Conservation (phyloP, 257 asterid genomes). For the Datura wrightii region DNA sequence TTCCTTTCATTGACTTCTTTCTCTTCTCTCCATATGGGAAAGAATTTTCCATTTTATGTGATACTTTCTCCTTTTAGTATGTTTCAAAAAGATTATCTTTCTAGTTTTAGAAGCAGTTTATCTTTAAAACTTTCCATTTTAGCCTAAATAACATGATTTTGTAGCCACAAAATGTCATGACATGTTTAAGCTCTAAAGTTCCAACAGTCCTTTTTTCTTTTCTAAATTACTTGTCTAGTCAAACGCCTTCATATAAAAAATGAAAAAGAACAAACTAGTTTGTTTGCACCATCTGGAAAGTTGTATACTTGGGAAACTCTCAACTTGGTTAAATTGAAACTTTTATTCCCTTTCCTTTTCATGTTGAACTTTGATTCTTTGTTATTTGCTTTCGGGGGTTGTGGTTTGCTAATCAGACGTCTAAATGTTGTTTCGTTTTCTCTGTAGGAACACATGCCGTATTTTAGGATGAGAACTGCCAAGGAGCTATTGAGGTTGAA, state of each 20-base stretch:
- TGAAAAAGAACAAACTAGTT: not conserved
- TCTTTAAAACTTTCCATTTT: not conserved
- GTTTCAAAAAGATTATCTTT: no score
- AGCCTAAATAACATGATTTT: not conserved
- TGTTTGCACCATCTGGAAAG: constrained; percentile 1
- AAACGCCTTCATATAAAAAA: not conserved
- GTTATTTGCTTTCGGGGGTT: not conserved
- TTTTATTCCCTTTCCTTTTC: not conserved
- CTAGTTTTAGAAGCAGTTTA: not conserved
- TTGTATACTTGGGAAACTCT: not conserved
- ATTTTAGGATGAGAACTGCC: constrained; percentile 79
- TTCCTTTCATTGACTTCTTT: not conserved
- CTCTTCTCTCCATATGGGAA: not conserved
- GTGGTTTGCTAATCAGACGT: not conserved
- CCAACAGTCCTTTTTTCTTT: not conserved
- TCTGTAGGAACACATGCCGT: constrained; percentile 72
- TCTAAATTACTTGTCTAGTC: not conserved
- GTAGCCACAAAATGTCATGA: not conserved
- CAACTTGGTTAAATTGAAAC: not conserved
- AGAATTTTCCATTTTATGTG: not conserved
- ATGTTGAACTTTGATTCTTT: not conserved
- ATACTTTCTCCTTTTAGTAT: not conserved
- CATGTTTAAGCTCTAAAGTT: not conserved
- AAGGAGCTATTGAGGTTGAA: constrained; percentile 76
- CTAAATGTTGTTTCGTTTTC: not conserved